Base-by-base conservation (phyloP, 1,284 basidiomycete species). In the Moesziomyces antarcticus region DNA sequence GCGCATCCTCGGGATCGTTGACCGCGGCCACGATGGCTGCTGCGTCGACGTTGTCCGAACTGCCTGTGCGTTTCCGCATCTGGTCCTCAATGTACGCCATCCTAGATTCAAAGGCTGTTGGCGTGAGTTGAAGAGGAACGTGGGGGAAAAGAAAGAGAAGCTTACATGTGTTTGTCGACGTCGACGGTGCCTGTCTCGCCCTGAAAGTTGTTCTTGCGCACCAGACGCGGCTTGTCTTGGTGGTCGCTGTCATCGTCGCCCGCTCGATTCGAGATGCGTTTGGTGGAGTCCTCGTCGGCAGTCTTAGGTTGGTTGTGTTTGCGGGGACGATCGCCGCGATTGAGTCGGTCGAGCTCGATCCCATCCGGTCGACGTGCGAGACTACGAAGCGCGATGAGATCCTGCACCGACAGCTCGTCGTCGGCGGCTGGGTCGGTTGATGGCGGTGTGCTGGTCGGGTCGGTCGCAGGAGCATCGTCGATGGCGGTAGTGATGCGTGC, bases 21-120 rank as follows among this genome's bases (percentile, higher is more conserved):
- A 71, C 30, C 6, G 73, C 61, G 35, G 27, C 20, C 0, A 13
- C 40, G 0, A 53, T 21, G 1, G 45, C 14, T 2, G 33, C 16
- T 21, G 20, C 2, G 25, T 47, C 45, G 22, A 22, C 25, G 11
- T 42, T 21, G n/a, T 44, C 30, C 4, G 27, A 10, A 27, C 41
- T 24, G 33, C 42, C 33, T 14, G 40, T 55, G n/a, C 90, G 90
- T 49, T 93, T 89, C 79, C 89, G 90, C 80, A 99, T 88, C 84
- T 97, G 97, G 78, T 92, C 89, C 81, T 98, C 96, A 59, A 98
- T 98, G 80, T 96, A 98, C 2, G 91, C 92, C 92, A 98, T 94
- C 95, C 94, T 97, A 79, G 8, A 27, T 11, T 13, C 10, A 35
- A 13, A 24, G 2, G 11, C 30, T 1, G 30, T 33, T 11, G 13